Evolutionary conservation across 371 early-diverging fungal species (phyloP).

Genomic region (Rhizopus sp.): DNA sequence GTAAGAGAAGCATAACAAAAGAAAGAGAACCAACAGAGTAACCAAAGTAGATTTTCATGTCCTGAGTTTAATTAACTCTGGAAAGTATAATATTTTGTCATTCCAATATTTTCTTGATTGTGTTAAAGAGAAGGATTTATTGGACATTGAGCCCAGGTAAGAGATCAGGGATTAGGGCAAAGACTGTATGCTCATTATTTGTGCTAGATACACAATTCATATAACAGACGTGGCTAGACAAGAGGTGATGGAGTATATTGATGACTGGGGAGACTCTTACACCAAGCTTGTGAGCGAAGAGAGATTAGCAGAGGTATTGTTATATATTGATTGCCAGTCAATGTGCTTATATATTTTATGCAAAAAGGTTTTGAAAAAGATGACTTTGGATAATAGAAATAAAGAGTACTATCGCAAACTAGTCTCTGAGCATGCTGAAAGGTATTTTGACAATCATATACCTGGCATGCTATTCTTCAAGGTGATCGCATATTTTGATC

Average conservation of each 20-base stretch:
- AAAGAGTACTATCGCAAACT: conserved; percentile 7
- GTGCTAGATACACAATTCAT: conserved; percentile 59
- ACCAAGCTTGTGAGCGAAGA: conserved; percentile 53
- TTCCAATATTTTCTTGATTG: conserved; percentile 68
- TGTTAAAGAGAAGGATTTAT: conserved; percentile 40
- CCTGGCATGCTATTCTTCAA: conserved; percentile 34
- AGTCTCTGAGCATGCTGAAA: conserved; percentile 23
- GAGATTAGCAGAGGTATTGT: conserved; percentile 20
- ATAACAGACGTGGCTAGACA: conserved; percentile 49
- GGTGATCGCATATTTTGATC: conserved; percentile 32
- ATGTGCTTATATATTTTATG: neutral
- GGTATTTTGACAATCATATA: conserved; percentile 32
- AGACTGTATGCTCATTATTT: neutral
- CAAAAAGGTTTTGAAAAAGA: conserved; percentile 1
- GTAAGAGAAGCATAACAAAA: conserved; percentile 22
- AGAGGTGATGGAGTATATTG: conserved; percentile 54
- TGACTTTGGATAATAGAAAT: neutral
- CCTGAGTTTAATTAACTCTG: conserved; percentile 46
- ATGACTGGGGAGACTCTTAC: conserved; percentile 71
- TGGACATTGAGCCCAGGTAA: conserved; percentile 65
- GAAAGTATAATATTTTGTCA: conserved; percentile 53
- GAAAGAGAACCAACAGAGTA: neutral
- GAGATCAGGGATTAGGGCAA: neutral
- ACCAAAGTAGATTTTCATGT: conserved; percentile 44
- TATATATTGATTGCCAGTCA: neutral